phyloP scores from a whole-genome alignment of 169 alveolate species.

The Eimeria sp. region DNA sequence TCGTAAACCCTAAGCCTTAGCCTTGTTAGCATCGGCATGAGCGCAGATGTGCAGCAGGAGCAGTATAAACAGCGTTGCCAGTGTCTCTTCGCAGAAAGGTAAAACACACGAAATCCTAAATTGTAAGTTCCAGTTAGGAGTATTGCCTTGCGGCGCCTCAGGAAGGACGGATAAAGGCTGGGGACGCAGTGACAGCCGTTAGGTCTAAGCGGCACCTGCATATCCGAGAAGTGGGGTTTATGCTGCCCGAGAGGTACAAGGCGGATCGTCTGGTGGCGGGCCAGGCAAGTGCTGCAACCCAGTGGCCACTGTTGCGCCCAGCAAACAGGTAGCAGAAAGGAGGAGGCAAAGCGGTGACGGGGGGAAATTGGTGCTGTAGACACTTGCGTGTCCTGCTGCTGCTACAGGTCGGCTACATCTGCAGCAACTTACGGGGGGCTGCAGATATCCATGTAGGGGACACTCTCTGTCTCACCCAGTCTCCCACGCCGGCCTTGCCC shows the following conservation, averaged over 20 bases:
- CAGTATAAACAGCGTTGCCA: neutral
- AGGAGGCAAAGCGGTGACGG: neutral
- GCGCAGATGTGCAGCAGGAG: neutral
- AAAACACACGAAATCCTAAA: neutral
- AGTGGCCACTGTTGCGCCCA: neutral
- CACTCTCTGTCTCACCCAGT: constrained; percentile 60
- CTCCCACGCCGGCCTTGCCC: constrained; percentile 55
- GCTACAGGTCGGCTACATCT: constrained; percentile 69
- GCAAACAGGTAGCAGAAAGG: neutral
- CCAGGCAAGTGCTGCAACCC: constrained; percentile 32
- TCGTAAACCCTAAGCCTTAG: neutral
- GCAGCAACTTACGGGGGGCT: constrained; percentile 51
- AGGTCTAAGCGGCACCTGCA: constrained; percentile 22
- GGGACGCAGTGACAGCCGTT: constrained; percentile 56
- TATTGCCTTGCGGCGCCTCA: constrained; percentile 8
- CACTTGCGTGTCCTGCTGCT: constrained; percentile 7
- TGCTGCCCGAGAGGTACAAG: constrained; percentile 55
- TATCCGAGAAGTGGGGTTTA: constrained; percentile 44
- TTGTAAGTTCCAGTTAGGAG: neutral
- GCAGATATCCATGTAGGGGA: constrained; percentile 65
- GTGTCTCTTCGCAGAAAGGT: neutral
- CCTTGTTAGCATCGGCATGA: neutral
- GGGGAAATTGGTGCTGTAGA: constrained; percentile 14
- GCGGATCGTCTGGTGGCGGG: constrained; percentile 37
- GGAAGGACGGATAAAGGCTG: constrained; percentile 56